Base-by-base conservation (phyloP, 768 basidiomycete genomes). In the Terana coerulea region DNA sequence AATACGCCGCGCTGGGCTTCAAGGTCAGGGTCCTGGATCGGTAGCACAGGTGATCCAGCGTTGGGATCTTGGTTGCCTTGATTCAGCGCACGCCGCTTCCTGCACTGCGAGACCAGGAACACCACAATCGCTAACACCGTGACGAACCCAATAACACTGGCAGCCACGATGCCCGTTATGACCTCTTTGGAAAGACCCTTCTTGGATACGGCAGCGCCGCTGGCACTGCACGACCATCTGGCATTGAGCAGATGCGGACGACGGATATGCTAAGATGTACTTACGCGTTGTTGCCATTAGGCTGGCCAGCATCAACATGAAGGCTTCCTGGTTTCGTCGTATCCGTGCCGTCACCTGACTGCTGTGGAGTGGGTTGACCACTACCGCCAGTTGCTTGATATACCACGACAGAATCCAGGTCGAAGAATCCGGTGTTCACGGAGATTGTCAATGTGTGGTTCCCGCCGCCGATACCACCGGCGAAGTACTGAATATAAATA, bases 381-480 rank as follows among this genome's bases (percentile, higher is more conserved):
- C 34, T 31, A 37, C 44, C 46, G 25, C 51, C 36, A 5, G 43
- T 43, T 3, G 55, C 52, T 14, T 39, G 19, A 57, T 66, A 74
- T 9, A 76, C 67, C 10, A 59, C 61, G 21, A 78, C 65, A 12
- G 68, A 64, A 52, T 78, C 76, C 26, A 78, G 45, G 57, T 79
- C 76, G 39, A 78, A 65, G 56, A 72, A 76, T 10, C 67, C 34
- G 46, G 64, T 55, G 51, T 68, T 57, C 34, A 70, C 64, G 36
- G 72, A 64, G 29, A 78, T 53, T 1, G 63, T 67, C 19, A 80
- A 50, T 17, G 60, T 67, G 54, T 80, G 79, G 29, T 63, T 56
- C 9, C 67, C 67, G 7, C 68, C 31, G 25, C 69, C 71, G 17
- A 79, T 61, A 48, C 67, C 65, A 54, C 66, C 71, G 19, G 63